phyloP scores from a whole-genome alignment of 352 stramenopile species.

The Blastocystis sp. region DNA sequence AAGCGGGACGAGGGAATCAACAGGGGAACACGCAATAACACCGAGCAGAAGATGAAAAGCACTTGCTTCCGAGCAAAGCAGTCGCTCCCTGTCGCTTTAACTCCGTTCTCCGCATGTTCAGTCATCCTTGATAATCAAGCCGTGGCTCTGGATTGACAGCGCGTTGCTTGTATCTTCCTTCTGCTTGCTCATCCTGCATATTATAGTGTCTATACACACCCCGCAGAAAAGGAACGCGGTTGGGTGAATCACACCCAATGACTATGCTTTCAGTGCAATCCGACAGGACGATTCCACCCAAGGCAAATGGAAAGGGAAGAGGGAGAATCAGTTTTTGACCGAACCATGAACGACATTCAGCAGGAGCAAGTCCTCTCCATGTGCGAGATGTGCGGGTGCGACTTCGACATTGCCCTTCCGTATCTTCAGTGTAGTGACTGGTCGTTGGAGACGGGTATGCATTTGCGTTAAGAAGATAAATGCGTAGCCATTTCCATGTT shows the following conservation, averaged over 20 bases:
- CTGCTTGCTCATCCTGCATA: too few species aligned
- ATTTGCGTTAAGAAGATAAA: background rate
- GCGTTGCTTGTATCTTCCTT: too few species aligned
- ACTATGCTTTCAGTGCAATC: too few species aligned
- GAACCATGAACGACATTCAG: conserved; percentile 41
- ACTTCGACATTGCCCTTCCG: conserved; percentile 7
- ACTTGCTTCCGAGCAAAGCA: background rate
- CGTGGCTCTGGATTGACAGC: background rate
- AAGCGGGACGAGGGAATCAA: background rate
- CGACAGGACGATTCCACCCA: too few species aligned
- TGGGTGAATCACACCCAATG: too few species aligned
- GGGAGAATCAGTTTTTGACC: too few species aligned
- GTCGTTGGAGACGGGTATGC: conserved; percentile 19
- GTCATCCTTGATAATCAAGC: conserved; percentile 10
- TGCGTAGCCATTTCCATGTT: conserved; percentile 43
- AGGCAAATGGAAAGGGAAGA: too few species aligned
- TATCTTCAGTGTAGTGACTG: conserved; percentile 62
- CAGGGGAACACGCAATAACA: background rate
- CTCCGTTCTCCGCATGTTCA: background rate
- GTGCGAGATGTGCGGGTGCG: conserved; percentile 56
- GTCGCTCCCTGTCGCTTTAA: background rate
- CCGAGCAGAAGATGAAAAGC: background rate
- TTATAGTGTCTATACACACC: too few species aligned
- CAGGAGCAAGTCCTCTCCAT: conserved; percentile 20
- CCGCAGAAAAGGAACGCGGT: too few species aligned